These are phyloP conservation scores for Leishmania mexicana DNA, from an alignment of 208 protist species.

Conservation along the genomic window DNA sequence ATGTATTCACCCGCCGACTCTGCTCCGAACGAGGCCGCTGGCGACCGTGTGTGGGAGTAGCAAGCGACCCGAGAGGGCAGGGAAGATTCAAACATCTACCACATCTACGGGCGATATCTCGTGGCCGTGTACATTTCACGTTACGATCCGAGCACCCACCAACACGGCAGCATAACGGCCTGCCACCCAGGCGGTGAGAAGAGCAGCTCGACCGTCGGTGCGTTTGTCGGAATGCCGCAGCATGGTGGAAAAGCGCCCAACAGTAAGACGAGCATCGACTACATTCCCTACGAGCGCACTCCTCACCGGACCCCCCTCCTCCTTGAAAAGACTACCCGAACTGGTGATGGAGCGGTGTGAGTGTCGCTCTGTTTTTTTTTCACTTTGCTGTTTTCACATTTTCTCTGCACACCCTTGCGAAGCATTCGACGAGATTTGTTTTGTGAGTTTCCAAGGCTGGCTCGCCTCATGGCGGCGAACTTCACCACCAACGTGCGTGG, in stretches of 20 bases:
- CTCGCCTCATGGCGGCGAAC: no score
- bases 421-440: no score
- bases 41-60: background rate
- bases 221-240: background rate
- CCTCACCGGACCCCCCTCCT: no score
- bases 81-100: background rate
- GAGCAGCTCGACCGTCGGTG: background rate
- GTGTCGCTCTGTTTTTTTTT: no score
- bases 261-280: background rate
- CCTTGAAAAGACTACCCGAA: no score
- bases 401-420: no score
- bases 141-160: background rate
- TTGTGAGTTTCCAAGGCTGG: no score
- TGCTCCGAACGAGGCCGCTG: background rate
- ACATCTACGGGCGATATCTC: background rate
- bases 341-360: no score
- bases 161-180: background rate
- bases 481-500: no score
- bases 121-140: slow-evolving; percentile 6
- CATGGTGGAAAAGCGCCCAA: background rate
- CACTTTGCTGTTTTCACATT: no score
- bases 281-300: no score
- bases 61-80: background rate
- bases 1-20: background rate
- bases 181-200: background rate